Evolutionary conservation across 1,284 basidiomycete genomes (phyloP).

Genomic region (Ganoderma leucocontextum): DNA sequence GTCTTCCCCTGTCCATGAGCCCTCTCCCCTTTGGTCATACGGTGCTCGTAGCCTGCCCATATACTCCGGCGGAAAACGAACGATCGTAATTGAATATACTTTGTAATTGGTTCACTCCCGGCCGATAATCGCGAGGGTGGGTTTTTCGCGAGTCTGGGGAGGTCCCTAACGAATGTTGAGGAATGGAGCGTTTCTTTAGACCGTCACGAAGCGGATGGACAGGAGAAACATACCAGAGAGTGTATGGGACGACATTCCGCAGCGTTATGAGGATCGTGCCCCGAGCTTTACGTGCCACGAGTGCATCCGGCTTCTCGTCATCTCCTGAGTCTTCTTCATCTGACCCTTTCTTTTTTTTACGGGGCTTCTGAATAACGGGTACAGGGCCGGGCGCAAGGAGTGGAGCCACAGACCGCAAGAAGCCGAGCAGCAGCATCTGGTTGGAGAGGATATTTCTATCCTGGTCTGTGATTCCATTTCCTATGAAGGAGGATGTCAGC

Average conservation of each 20-base stretch:
- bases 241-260: constrained; percentile 89
- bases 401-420: constrained; percentile 78
- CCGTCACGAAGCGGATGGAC: background rate
- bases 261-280: constrained; percentile 89
- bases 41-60: constrained; percentile 90
- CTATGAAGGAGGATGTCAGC: constrained; percentile 50
- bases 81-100: constrained; percentile 80
- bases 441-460: constrained; percentile 94
- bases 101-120: constrained; percentile 63
- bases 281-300: constrained; percentile 39
- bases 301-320: constrained; percentile 38
- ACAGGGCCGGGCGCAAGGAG: constrained; percentile 69
- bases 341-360: constrained; percentile 57
- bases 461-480: constrained; percentile 94
- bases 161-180: constrained; percentile 59
- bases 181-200: background rate
- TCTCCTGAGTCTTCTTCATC: constrained; percentile 48
- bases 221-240: constrained; percentile 69
- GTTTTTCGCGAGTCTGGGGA: constrained; percentile 83
- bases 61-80: constrained; percentile 79
- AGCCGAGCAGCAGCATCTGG: constrained; percentile 88
- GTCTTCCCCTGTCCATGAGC: constrained; percentile 70
- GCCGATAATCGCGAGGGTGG: constrained; percentile 58
- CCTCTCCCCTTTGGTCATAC: constrained; percentile 89
- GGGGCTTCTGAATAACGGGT: constrained; percentile 51